Evolutionary conservation across 257 asterid species (phyloP), one percentile per base, ranked within the genome.

Genomic region (Leonotis leonurus): DNA sequence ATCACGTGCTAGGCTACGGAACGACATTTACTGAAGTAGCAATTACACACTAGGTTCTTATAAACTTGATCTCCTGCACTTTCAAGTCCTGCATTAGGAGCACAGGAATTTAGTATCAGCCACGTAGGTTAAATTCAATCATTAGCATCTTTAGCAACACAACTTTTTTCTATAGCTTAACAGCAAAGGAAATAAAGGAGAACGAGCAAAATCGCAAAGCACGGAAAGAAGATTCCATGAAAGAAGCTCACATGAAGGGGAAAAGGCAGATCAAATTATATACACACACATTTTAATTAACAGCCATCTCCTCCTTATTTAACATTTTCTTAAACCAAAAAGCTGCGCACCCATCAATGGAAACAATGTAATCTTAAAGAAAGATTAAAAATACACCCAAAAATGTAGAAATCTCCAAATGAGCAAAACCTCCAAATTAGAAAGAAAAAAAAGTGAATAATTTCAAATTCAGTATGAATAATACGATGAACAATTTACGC

Each of bases 171-270:
- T 75, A 62, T 75, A 74, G 46, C 96, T 83, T 82, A 86, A 73
- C 74, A 36, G 57, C 82, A 72, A 89, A 82, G 93, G 66, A 70
- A 85, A 73, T 62, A 64, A 56, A 70, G 65, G 48, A 48, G 54
- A 57, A 21, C 8, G 72, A 70, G 79, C 87, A 76, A 86, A 89
- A 83, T 85, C 90, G 74, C 82, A 77, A 73, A 80, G 78, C 89
- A 85, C 80, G 92, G 69, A 83, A 85, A 80, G 94, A 83, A 89
- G 95, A 89, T 89, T 84, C 94, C 79, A 73, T 41, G 65, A 79
- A 80, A 81, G 83, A 83, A 73, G 64, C 78, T 77, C 86, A 73
- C 78, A 81, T 79, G 83, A 80, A 69, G 68, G n/a, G 16, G 56
- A 60, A 56, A 70, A 71, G 77, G 75, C 74, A 77, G 74, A 78